These are phyloP conservation scores for Syzygium aromaticum DNA, from an alignment of 345 rosid species.

Conservation along the genomic window DNA sequence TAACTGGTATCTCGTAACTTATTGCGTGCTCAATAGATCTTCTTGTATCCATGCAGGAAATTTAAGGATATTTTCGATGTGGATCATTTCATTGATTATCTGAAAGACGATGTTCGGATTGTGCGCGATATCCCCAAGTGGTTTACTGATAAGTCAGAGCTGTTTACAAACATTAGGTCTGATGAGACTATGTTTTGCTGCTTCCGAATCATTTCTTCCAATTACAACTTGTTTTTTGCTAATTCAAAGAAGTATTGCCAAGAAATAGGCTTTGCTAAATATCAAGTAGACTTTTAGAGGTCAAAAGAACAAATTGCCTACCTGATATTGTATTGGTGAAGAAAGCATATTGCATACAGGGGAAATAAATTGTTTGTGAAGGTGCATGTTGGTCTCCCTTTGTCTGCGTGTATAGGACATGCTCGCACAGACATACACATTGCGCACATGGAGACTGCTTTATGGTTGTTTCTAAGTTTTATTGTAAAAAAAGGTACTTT, in stretches of 20 bases:
- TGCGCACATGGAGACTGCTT: neutral
- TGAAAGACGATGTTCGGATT: slow-evolving; percentile 80
- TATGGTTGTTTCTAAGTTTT: neutral
- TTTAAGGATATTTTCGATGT: slow-evolving; percentile 96
- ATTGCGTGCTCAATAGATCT: neutral
- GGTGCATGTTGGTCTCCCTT: neutral
- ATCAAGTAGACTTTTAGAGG: neutral
- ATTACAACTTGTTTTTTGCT: neutral
- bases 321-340: neutral
- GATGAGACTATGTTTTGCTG: neutral
- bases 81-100: slow-evolving; percentile 93
- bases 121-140: slow-evolving; percentile 95
- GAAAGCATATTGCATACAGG: neutral
- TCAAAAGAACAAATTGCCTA: neutral
- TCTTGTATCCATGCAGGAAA: slow-evolving; percentile 49
- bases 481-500: neutral
- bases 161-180: slow-evolving; percentile 89
- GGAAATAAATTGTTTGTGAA: neutral
- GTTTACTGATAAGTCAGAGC: slow-evolving; percentile 94
- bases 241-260: neutral
- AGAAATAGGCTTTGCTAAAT: neutral
- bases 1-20: neutral
- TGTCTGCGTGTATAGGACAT: neutral
- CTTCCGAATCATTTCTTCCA: neutral
- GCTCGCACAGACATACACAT: neutral